Conservation (phyloP, 495 filamentous ascomycete genomes). For the Penicillium paxilli region DNA sequence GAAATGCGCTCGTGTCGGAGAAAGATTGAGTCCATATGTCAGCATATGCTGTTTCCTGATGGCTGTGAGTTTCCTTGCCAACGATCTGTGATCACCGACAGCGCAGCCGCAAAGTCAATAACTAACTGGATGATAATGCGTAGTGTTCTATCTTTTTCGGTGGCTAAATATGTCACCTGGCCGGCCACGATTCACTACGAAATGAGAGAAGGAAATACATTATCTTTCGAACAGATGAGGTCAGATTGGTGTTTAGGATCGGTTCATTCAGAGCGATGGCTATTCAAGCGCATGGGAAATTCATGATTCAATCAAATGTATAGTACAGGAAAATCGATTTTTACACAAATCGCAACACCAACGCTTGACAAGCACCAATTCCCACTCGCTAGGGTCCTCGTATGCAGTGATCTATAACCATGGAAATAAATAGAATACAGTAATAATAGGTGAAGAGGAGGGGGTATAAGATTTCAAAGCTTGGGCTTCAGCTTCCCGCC, state of each 20-base stretch:
- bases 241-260: constrained; percentile 1
- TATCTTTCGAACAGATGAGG: neutral
- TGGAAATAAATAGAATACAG: neutral
- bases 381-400: constrained; percentile 3
- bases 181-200: neutral
- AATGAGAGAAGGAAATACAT: neutral
- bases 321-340: constrained; percentile 26
- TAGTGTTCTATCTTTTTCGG: constrained; percentile 49
- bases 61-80: constrained; percentile 66
- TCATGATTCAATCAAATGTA: constrained; percentile 35
- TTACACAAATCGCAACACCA: constrained; percentile 18
- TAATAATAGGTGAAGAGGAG: constrained; percentile 9
- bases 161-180: constrained; percentile 18
- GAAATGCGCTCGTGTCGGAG: constrained; percentile 93
- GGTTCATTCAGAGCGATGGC: constrained; percentile 6
- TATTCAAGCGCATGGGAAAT: constrained; percentile 16
- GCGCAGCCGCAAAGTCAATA: neutral
- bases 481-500: constrained; percentile 24
- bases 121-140: neutral
- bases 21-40: constrained; percentile 92
- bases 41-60: constrained; percentile 92
- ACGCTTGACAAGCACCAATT: constrained; percentile 10
- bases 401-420: constrained; percentile 11
- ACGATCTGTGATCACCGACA: neutral
- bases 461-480: constrained; percentile 30